Percentiles rank a stretch among this genome's conserved stretches.
These are phyloP conservation scores for Serpula lacrymans DNA, from an alignment of 768 basidiomycete genomes.

Conservation along the genomic window DNA sequence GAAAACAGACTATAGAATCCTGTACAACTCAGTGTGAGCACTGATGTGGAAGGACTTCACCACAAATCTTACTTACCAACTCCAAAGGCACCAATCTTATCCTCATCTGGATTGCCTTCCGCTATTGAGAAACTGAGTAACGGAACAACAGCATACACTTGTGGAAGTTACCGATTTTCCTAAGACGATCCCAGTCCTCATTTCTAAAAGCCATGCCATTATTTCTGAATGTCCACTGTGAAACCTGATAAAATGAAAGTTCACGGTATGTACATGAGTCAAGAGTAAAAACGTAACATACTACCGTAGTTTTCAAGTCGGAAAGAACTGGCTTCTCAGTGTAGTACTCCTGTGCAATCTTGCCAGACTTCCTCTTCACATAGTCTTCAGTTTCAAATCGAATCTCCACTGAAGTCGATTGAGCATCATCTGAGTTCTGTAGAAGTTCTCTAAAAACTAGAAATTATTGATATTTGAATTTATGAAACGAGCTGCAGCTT, in stretches of 20 bases:
- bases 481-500: not conserved
- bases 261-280: not conserved
- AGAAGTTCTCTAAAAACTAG: slow-evolving; percentile 77
- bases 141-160: not conserved
- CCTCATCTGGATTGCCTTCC: slow-evolving; percentile 91
- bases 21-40: slow-evolving; percentile 13
- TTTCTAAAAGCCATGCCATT: slow-evolving; percentile 80
- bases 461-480: not conserved
- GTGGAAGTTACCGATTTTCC: slow-evolving; percentile 70
- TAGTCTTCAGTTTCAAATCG: slow-evolving; percentile 66
- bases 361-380: slow-evolving; percentile 28
- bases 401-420: slow-evolving; percentile 71
- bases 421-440: slow-evolving; percentile 95
- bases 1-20: slow-evolving; percentile 82
- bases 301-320: slow-evolving; percentile 61
- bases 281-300: slow-evolving; percentile 24
- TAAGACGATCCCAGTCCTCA: slow-evolving; percentile 85
- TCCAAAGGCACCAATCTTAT: slow-evolving; percentile 94
- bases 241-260: slow-evolving; percentile 42
- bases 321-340: slow-evolving; percentile 36
- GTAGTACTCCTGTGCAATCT: slow-evolving; percentile 10
- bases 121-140: slow-evolving; percentile 39
- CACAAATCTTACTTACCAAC: slow-evolving; percentile 48
- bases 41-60: too few relatives aligned
- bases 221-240: slow-evolving; percentile 84